phyloP scores from a whole-genome alignment of 2,329 filamentous ascomycete genomes.

The Didymella exigua region DNA sequence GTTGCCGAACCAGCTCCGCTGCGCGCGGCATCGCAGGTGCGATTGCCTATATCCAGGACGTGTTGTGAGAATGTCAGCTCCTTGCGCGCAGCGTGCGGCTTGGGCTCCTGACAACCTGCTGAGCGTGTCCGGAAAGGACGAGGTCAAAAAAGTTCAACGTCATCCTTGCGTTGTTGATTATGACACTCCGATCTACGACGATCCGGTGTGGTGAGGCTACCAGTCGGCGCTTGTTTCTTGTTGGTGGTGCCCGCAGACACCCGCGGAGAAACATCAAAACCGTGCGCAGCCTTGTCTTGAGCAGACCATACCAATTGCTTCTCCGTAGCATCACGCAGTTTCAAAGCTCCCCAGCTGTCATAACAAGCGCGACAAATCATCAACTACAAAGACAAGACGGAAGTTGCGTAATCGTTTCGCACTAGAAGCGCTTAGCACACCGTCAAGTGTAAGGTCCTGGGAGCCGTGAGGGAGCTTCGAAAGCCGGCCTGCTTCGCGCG shows the following conservation, averaged over 20 bases:
- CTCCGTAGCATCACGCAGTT: constrained; percentile 1
- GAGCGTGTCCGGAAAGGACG: not conserved
- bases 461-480: not conserved
- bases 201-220: not conserved
- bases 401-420: constrained; percentile 4
- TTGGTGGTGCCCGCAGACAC: not conserved
- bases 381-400: not conserved
- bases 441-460: not conserved
- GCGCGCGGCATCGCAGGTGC: too few relatives aligned
- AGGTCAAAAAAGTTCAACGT: not conserved
- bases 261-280: constrained; percentile 27
- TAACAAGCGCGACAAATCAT: not conserved
- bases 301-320: constrained; percentile 3
- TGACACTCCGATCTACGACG: not conserved
- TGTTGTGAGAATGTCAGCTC: too few relatives aligned
- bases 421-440: constrained; percentile 10
- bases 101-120: not conserved
- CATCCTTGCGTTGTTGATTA: not conserved
- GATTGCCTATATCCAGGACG: too few relatives aligned
- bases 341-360: not conserved
- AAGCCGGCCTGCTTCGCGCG: not conserved
- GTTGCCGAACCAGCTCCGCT: not conserved
- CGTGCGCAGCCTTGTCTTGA: constrained; percentile 4
- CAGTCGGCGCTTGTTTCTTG: constrained; percentile 2
- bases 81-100: too few relatives aligned